Evolutionary conservation across 139 green algal genomes (phyloP), one percentile per base, ranked within the genome.

Genomic region (Coelastrella sp.): DNA sequence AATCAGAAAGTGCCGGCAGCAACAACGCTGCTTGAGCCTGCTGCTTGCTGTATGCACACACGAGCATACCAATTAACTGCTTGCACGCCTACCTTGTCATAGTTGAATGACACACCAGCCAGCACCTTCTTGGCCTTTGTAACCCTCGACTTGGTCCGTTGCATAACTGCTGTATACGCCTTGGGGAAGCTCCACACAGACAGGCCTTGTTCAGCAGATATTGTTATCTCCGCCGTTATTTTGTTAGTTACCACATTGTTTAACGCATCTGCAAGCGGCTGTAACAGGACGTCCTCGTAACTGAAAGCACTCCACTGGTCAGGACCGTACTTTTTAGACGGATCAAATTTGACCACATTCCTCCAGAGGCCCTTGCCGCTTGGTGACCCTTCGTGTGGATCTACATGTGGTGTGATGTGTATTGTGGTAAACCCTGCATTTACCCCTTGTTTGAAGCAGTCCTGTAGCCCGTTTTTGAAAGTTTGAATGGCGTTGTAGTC

Each of bases 161-260:
- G 64, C 60, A 87, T 77, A 13, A 78, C 7, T 64, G 73, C 4
- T 14, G 65, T 57, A 22, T 77, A 87, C 14, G 71, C 64, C 82
- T 8, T 61, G 4, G 82, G 82, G 32, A 78, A 87, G 16, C 2
- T 64, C 64, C 64, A 87, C 4, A 75, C 56, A 32, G 82, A 75
- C 10, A 77, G 82, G 60, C 82, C 82, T 20, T 76, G n/a, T 61
- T 87, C 82, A 14, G 32, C 82, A 57, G 82, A 60, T 4, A 87
- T 61, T 14, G 82, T 60, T 4, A 78, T 60, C 64, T 87, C 82
- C 5, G 77, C 82, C 4, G 65, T 77, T 32, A n/a, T 87, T 5
- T 23, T 47, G 5, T 78, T 59, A 56, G 58, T 61, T 13, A 87
- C 20, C 19, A 78, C 82, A 60, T 16, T 60, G 57, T 87, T 66